A percentile compares a stretch with the other conserved stretches of the same genome.
These are phyloP conservation scores for Apocynum venetum DNA, from an alignment of 257 asterid genomes.

Conservation along the genomic window DNA sequence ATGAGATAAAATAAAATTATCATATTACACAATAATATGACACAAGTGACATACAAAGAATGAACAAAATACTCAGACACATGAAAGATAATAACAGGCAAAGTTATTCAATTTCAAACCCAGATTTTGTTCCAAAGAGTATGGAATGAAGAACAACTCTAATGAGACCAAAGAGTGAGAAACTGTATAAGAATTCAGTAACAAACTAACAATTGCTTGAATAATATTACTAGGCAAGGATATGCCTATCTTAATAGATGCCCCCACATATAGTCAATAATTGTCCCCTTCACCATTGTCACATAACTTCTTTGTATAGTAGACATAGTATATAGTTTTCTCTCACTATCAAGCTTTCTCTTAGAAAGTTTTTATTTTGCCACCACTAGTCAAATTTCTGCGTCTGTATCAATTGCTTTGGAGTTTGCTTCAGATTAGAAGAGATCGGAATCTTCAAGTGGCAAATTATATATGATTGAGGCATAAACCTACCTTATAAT, in stretches of 20 bases:
- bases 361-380: not conserved
- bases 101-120: not conserved
- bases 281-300: not conserved
- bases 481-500: not conserved
- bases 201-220: not conserved
- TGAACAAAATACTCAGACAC: not conserved
- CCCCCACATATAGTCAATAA: not conserved
- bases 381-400: not conserved
- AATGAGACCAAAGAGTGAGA: not conserved
- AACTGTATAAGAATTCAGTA: not conserved
- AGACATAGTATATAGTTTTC: too few relatives aligned
- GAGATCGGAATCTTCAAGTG: not conserved
- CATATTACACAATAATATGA: not conserved
- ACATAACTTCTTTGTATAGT: not conserved
- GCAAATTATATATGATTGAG: slow-evolving; percentile 1
- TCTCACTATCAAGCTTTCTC: too few relatives aligned
- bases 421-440: not conserved
- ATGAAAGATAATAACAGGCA: not conserved
- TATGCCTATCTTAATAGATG: not conserved
- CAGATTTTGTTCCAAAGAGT: not conserved
- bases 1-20: not conserved
- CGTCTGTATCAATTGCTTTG: not conserved
- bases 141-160: not conserved
- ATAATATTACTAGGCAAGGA: not conserved
- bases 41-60: not conserved